A percentile compares a stretch with the other conserved stretches of the same genome.
Conservation (phyloP, 768 basidiomycete species). For the Agrocybe chaxingu region DNA sequence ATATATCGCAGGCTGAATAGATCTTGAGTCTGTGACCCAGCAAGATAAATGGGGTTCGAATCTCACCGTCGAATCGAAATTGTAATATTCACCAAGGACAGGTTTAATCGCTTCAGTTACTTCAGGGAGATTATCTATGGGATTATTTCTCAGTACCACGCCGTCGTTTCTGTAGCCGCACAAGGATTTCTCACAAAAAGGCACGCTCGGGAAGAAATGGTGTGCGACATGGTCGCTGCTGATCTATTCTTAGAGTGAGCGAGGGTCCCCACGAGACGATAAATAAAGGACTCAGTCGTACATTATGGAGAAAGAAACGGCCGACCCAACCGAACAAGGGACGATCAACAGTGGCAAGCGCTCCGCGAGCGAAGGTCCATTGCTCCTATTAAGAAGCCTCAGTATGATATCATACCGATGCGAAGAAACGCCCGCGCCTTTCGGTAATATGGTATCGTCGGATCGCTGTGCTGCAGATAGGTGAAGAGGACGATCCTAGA, state of each 20-base stretch:
- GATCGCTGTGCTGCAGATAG: constrained; percentile 61
- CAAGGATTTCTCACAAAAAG: constrained; percentile 47
- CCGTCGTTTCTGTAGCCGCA: background rate
- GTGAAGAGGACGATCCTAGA: constrained; percentile 59
- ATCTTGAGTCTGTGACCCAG: background rate
- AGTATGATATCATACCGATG: background rate
- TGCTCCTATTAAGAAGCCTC: constrained; percentile 26
- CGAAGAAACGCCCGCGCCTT: constrained; percentile 19
- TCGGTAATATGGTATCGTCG: constrained; percentile 57
- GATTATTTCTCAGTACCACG: background rate
- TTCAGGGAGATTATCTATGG: constrained; percentile 46
- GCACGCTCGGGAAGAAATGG: constrained; percentile 56
- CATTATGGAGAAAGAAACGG: constrained; percentile 54
- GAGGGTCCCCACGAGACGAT: background rate
- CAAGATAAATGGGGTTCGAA: background rate
- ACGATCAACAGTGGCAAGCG: constrained; percentile 58
- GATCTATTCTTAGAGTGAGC: constrained; percentile 27
- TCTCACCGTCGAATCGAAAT: constrained; percentile 54
- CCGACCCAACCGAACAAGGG: constrained; percentile 59
- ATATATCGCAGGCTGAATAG: constrained; percentile 31
- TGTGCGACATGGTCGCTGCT: constrained; percentile 54
- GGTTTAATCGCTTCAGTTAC: constrained; percentile 44
- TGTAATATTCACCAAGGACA: constrained; percentile 53
- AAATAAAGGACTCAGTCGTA: constrained; percentile 16
- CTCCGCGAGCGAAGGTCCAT: constrained; percentile 62